Conservation (phyloP, 352 stramenopile genomes). For the Pythium scleroteichum region DNA sequence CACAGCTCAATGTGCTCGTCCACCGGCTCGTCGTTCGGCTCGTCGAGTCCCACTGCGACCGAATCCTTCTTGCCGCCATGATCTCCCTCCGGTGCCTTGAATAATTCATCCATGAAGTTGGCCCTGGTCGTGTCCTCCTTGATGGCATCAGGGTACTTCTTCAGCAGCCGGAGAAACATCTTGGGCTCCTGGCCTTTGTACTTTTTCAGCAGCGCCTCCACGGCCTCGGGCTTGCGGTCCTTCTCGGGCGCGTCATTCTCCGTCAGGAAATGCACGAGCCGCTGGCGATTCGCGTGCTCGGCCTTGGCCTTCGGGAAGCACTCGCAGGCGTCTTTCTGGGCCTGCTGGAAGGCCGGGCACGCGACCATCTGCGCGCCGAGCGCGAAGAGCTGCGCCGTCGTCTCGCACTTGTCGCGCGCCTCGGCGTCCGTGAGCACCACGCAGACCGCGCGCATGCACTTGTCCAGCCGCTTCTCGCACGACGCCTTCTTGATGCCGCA, state of each 20-base stretch:
- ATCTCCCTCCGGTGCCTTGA: constrained; percentile 9
- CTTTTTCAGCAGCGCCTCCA: constrained; percentile 61
- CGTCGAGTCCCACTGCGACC: constrained; percentile 21
- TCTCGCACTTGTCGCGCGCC: constrained; percentile 48
- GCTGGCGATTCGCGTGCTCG: constrained; percentile 35
- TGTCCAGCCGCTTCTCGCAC: constrained; percentile 70
- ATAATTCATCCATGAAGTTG: constrained; percentile 64
- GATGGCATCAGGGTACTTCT: constrained; percentile 63
- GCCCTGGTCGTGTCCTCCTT: constrained; percentile 43
- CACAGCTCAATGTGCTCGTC: constrained; percentile 51
- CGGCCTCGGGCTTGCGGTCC: constrained; percentile 36
- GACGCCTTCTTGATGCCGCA: constrained; percentile 73
- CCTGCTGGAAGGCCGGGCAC: constrained; percentile 62
- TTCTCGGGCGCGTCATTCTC: constrained; percentile 39
- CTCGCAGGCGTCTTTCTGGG: constrained; percentile 69
- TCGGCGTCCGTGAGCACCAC: constrained; percentile 20
- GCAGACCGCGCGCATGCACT: constrained; percentile 73
- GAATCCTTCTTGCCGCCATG: constrained; percentile 14
- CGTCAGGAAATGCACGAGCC: constrained; percentile 60
- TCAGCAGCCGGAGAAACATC: constrained; percentile 61
- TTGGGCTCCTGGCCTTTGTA: constrained; percentile 62
- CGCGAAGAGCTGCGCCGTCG: constrained; percentile 64
- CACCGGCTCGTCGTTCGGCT: constrained; percentile 26
- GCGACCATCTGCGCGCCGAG: constrained; percentile 69
- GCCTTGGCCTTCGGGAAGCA: constrained; percentile 45